phyloP scores from a whole-genome alignment of 2,329 filamentous ascomycete genomes.

The Monosporascus sp. region DNA sequence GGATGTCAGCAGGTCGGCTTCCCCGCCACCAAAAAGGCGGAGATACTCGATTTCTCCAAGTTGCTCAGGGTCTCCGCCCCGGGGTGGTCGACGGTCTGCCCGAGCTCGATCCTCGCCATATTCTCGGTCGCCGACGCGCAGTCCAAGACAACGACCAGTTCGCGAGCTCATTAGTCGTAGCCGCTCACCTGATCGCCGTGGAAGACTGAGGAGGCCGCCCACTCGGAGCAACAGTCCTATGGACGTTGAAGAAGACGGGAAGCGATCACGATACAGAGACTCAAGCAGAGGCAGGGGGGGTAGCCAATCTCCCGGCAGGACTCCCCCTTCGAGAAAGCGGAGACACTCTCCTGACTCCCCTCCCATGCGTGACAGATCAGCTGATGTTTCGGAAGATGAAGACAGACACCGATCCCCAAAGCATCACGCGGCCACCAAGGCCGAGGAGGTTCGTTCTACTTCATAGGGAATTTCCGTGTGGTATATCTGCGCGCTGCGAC shows the following conservation, averaged over 20 bases:
- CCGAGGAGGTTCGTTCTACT: constrained; percentile 38
- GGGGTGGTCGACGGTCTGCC: constrained; percentile 34
- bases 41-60: constrained; percentile 44
- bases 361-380: constrained; percentile 45
- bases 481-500: constrained; percentile 13
- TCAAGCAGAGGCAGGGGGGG: constrained; percentile 14
- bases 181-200: constrained; percentile 27
- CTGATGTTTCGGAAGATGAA: constrained; percentile 51
- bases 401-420: constrained; percentile 32
- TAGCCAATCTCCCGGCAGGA: constrained; percentile 16
- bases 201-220: constrained; percentile 28
- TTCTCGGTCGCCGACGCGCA: constrained; percentile 33
- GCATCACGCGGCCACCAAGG: constrained; percentile 25
- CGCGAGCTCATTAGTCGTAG: constrained; percentile 30
- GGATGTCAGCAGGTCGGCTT: constrained; percentile 25
- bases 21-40: constrained; percentile 44
- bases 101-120: constrained; percentile 31
- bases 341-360: constrained; percentile 48
- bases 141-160: constrained; percentile 26
- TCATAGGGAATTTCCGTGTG: constrained; percentile 21
- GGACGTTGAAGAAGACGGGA: constrained; percentile 13
- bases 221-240: constrained; percentile 27
- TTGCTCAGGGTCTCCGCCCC: constrained; percentile 35
- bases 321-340: constrained; percentile 35
- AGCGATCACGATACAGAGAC: constrained; percentile 14